Evolutionary conservation across 495 filamentous ascomycete genomes (phyloP).

Genomic region (Gamarada debralockiae): DNA sequence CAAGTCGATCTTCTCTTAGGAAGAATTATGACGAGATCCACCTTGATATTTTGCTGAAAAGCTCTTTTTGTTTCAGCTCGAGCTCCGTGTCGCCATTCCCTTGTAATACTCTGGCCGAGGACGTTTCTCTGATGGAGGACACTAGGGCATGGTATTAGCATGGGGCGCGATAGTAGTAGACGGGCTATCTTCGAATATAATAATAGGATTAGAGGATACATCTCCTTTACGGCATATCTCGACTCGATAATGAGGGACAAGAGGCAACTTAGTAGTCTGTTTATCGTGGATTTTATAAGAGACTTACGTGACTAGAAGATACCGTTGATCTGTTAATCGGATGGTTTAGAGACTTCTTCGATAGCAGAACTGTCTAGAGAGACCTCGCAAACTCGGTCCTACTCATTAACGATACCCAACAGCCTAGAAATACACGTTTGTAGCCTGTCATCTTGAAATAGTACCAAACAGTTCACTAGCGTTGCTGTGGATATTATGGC

Average conservation of each 20-base stretch:
- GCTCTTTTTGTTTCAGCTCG: neutral
- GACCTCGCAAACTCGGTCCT: slow-evolving; percentile 13
- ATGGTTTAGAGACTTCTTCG: slow-evolving; percentile 6
- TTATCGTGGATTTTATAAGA: neutral
- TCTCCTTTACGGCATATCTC: slow-evolving; percentile 4
- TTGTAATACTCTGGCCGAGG: neutral
- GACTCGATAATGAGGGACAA: slow-evolving; percentile 10
- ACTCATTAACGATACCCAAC: slow-evolving; percentile 12
- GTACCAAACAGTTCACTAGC: slow-evolving; percentile 1
- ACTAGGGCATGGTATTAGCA: neutral
- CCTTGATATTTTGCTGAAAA: slow-evolving; percentile 1
- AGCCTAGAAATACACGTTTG: slow-evolving; percentile 13
- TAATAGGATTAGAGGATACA: slow-evolving; percentile 7
- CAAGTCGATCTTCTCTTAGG: slow-evolving; percentile 6
- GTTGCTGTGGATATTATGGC: slow-evolving; percentile 5
- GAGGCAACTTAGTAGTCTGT: slow-evolving; percentile 8
- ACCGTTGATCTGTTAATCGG: neutral
- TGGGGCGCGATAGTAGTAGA: neutral
- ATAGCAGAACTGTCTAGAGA: slow-evolving; percentile 10
- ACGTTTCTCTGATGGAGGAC: neutral
- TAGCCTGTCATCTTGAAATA: slow-evolving; percentile 12
- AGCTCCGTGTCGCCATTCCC: neutral
- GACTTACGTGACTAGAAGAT: slow-evolving; percentile 4
- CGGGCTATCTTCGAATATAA: slow-evolving; percentile 8
- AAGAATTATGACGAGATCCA: slow-evolving; percentile 1